These are phyloP conservation scores for Lotus japonicus DNA, from an alignment of 306 rosid species.

Conservation along the genomic window DNA sequence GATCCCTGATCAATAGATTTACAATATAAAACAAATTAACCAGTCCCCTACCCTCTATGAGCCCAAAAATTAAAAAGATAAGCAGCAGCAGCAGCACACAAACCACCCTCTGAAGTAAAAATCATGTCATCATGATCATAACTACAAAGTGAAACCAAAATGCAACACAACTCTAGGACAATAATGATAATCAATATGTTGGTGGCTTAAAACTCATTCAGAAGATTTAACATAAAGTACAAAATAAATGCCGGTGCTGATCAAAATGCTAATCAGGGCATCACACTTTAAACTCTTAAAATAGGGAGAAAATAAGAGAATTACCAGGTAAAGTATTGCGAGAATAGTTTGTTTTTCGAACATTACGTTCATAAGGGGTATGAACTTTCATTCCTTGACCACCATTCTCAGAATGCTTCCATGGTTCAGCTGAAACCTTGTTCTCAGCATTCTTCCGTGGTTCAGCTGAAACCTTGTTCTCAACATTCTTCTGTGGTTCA, in stretches of 20 bases:
- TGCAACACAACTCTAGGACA: not conserved
- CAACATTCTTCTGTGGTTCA: slow-evolving; percentile 55
- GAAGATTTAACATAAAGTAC: not conserved
- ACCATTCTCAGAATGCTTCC: slow-evolving; percentile 44
- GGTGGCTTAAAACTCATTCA: not conserved
- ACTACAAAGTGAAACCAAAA: not conserved
- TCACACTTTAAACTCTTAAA: not conserved
- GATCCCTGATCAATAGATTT: not conserved
- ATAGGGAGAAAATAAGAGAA: not conserved
- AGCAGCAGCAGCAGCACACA: not conserved
- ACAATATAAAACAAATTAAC: not conserved
- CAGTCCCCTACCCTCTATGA: not conserved
- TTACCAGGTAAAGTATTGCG: slow-evolving; percentile 59
- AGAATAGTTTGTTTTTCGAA: slow-evolving; percentile 57
- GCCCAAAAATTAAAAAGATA: not conserved
- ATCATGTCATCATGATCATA: not conserved
- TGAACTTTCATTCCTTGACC: slow-evolving; percentile 47
- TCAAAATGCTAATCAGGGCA: not conserved
- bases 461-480: no score
- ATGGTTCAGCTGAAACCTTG: slow-evolving; percentile 30
- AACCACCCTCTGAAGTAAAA: not conserved
- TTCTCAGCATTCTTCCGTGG: slow-evolving; percentile 47
- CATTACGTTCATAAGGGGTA: slow-evolving; percentile 48
- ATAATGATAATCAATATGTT: not conserved
- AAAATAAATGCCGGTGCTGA: not conserved